phyloP scores from a whole-genome alignment of 73 alveolate genomes.

The Tetrahymena thermophila region DNA sequence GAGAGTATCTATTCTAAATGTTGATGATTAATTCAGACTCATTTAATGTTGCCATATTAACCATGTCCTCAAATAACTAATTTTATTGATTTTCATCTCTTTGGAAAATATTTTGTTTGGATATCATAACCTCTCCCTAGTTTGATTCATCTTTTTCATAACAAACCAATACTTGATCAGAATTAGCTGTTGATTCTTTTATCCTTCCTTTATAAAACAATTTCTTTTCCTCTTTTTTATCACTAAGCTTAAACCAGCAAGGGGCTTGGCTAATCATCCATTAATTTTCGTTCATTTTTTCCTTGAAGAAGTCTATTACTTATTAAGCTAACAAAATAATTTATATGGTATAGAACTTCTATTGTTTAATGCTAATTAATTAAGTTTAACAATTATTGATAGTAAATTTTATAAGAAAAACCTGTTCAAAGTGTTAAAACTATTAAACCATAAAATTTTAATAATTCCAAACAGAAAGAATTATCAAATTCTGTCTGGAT shows the following conservation, averaged over 20 bases:
- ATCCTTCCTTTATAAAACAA: not conserved
- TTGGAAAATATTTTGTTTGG: not conserved
- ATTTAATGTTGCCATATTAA: constrained; percentile 63
- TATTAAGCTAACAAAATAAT: not conserved
- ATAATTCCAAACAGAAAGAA: not conserved
- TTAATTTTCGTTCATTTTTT: not conserved
- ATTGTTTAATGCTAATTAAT: not conserved
- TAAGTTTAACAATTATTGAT: not conserved
- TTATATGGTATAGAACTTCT: not conserved
- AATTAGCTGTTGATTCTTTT: not conserved
- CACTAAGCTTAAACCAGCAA: not conserved
- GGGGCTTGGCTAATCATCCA: not conserved
- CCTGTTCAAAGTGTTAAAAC: not conserved
- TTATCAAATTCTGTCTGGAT: too few species aligned
- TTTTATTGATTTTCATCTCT: not conserved
- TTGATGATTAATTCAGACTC: constrained; percentile 73
- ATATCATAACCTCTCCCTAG: not conserved
- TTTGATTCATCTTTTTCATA: not conserved
- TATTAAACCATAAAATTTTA: too few species aligned
- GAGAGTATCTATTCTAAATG: constrained; percentile 64
- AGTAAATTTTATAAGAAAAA: not conserved
- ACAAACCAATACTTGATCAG: not conserved
- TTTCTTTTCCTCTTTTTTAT: not conserved
- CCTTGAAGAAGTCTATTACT: not conserved
- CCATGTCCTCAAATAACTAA: constrained; percentile 59